Conservation (phyloP, 2,329 filamentous ascomycete genomes). For the Hirsutella minnesotensis region DNA sequence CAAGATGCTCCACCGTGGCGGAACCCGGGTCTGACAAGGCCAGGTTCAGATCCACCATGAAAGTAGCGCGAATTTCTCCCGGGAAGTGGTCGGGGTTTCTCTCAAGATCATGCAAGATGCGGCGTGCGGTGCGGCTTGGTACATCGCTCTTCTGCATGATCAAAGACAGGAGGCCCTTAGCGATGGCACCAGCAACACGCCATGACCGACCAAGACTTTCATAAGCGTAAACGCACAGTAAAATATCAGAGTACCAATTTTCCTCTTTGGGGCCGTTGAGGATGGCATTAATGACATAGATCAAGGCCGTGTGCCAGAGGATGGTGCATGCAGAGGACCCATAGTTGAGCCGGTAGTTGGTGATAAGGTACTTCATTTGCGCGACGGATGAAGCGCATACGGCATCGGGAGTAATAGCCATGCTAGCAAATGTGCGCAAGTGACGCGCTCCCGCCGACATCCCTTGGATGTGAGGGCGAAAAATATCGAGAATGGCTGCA, state of each 20-base stretch:
- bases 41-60: slow-evolving; percentile 26
- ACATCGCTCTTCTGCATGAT: slow-evolving; percentile 17
- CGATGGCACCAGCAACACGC: slow-evolving; percentile 18
- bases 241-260: slow-evolving; percentile 20
- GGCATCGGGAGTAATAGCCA: slow-evolving; percentile 11
- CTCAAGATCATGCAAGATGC: slow-evolving; percentile 17
- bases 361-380: slow-evolving; percentile 21
- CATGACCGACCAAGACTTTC: slow-evolving; percentile 18
- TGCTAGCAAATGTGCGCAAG: slow-evolving; percentile 14
- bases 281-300: slow-evolving; percentile 24
- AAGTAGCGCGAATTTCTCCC: slow-evolving; percentile 18
- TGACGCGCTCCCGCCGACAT: neutral
- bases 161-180: slow-evolving; percentile 19
- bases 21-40: slow-evolving; percentile 20
- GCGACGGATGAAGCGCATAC: slow-evolving; percentile 18
- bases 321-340: slow-evolving; percentile 19
- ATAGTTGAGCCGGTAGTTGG: slow-evolving; percentile 17
- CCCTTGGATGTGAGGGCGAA: slow-evolving; percentile 12
- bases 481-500: slow-evolving; percentile 10
- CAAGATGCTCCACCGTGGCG: slow-evolving; percentile 21
- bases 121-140: slow-evolving; percentile 13
- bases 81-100: slow-evolving; percentile 9
- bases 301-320: slow-evolving; percentile 23
- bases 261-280: slow-evolving; percentile 14
- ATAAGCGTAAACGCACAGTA: slow-evolving; percentile 23